Conservation (phyloP, 441 rosid species). For the Arabidopsis lyrata region DNA sequence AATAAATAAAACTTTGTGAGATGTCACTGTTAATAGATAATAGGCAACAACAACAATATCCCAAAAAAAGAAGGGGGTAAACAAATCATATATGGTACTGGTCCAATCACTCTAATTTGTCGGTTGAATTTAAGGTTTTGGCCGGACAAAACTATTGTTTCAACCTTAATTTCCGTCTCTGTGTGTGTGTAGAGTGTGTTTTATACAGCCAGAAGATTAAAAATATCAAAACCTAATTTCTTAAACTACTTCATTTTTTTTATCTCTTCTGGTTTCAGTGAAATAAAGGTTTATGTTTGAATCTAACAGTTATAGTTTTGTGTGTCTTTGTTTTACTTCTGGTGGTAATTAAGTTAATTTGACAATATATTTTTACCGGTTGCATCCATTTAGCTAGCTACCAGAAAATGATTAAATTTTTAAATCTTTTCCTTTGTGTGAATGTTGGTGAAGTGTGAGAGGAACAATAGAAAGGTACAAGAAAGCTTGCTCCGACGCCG, state of each 20-base stretch:
- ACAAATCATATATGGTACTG: constrained; percentile 7
- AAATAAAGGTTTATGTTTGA: background rate
- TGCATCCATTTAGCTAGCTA: constrained; percentile 14
- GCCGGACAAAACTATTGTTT: constrained; percentile 10
- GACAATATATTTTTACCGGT: background rate
- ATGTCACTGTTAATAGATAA: background rate
- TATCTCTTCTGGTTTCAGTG: background rate
- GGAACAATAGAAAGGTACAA: constrained; percentile 83
- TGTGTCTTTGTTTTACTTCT: background rate
- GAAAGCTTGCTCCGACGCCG: constrained; percentile 67
- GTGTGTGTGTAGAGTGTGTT: too few species aligned
- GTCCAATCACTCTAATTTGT: constrained; percentile 1
- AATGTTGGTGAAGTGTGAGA: constrained; percentile 55
- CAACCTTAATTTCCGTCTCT: background rate
- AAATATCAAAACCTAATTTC: background rate
- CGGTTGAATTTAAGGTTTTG: constrained; percentile 8
- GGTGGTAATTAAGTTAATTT: background rate
- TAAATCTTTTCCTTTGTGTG: background rate
- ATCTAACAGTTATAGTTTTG: background rate
- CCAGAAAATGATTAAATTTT: background rate
- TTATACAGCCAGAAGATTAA: background rate
- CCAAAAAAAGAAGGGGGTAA: background rate
- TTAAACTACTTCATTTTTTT: background rate
- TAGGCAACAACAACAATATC: background rate
- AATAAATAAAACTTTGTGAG: background rate